A percentile compares a stretch with the other conserved stretches of the same genome.
Evolutionary conservation across 1,139 yeast species (phyloP).

Genomic region (Zygosaccharomyces pseudobailii): DNA sequence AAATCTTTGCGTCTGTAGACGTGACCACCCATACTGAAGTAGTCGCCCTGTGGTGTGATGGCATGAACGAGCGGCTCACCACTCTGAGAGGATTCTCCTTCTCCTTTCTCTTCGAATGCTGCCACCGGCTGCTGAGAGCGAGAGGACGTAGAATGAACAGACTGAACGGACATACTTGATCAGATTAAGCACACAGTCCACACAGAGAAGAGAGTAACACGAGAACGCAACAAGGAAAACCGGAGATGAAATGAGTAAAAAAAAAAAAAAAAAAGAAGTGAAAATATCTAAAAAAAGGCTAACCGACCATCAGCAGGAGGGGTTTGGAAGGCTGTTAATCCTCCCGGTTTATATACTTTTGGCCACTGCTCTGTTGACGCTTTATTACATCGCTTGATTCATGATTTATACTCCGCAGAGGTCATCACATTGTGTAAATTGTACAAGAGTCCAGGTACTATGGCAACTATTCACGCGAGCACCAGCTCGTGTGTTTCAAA

Average conservation of each 20-base stretch:
- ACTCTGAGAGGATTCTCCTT: not conserved
- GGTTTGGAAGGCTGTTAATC: not conserved
- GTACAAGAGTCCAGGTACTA: not conserved
- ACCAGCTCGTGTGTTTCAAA: not conserved
- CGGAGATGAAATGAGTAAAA: not conserved
- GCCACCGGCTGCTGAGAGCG: not conserved
- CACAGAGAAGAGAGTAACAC: no score
- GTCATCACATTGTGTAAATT: not conserved
- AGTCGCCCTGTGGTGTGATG: conserved; percentile 35
- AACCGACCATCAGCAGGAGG: no score
- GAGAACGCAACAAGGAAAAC: not conserved
- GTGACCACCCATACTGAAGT: conserved; percentile 51
- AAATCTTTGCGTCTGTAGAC: conserved; percentile 53
- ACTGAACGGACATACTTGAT: not conserved
- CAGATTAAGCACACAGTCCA: no score
- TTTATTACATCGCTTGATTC: not conserved
- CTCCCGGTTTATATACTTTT: not conserved
- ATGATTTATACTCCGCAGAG: not conserved
- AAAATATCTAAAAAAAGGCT: not conserved
- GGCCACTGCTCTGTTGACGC: not conserved
- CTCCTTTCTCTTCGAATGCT: not conserved
- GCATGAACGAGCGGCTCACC: conserved; percentile 13
- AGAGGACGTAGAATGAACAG: not conserved
- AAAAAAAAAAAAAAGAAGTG: not conserved
- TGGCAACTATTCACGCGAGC: not conserved